A percentile compares a stretch with the other conserved stretches of the same genome.
Evolutionary conservation across 2,329 filamentous ascomycete species (phyloP).

Genomic region (Fusarium tjaetaba): DNA sequence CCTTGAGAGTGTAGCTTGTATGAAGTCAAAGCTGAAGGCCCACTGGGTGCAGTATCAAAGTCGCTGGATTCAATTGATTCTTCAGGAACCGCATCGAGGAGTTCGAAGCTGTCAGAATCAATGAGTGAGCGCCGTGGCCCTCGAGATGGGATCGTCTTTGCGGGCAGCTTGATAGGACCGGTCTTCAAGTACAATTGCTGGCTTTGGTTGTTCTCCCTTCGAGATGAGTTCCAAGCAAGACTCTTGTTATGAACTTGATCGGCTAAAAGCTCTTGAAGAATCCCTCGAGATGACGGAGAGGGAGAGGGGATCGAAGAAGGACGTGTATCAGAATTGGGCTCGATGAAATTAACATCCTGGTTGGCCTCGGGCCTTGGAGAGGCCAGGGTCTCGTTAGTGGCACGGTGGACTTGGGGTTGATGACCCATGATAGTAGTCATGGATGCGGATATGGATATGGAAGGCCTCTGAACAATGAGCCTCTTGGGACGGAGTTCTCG

Average conservation of each 20-base stretch:
- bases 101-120: constrained; percentile 48
- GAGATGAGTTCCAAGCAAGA: constrained; percentile 22
- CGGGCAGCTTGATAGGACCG: constrained; percentile 12
- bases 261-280: constrained; percentile 44
- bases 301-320: constrained; percentile 31
- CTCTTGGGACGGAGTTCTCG: background rate
- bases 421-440: constrained; percentile 24
- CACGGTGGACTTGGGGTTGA: constrained; percentile 38
- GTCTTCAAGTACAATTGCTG: constrained; percentile 15
- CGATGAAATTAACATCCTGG: constrained; percentile 33
- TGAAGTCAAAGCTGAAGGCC: background rate
- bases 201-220: background rate
- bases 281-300: constrained; percentile 27
- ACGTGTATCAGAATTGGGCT: constrained; percentile 26
- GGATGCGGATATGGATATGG: constrained; percentile 3
- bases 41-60: constrained; percentile 3
- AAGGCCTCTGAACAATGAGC: background rate
- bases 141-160: constrained; percentile 31
- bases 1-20: constrained; percentile 18
- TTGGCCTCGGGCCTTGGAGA: constrained; percentile 7
- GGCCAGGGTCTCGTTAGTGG: constrained; percentile 26
- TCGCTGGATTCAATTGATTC: constrained; percentile 35
- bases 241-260: constrained; percentile 41
- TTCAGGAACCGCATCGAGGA: constrained; percentile 47
- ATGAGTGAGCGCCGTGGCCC: constrained; percentile 46